Base-by-base conservation (phyloP, 2,329 filamentous ascomycete species). In the Alternaria sp. region DNA sequence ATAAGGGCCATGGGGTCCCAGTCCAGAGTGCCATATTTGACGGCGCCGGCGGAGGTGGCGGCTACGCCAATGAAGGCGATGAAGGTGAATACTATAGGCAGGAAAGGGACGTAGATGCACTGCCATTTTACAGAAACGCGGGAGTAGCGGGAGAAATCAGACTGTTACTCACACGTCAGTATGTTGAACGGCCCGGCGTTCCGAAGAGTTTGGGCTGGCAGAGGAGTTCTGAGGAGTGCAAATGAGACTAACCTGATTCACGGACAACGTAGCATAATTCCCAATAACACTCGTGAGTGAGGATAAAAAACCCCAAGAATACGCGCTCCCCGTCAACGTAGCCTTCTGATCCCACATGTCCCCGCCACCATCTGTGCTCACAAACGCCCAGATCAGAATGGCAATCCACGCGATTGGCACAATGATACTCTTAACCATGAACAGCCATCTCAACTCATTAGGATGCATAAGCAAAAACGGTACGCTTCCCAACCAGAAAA, bases 321-420 rank as follows among this genome's bases (percentile, higher is more conserved):
- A 86, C 36, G 79, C 75, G 17, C 79, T 79, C 0, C 84, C 84
- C 1, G 75, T 72, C 5, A 86, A 74, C 0, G 78, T 81, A 3
- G 80, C 67, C 21, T 77, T 79, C 51, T 83, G 79, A 21, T 76
- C 63, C 58, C 83, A 83, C 56, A 86, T 75, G 5, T 83, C 80
- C 0, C 73, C 74, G n/a, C 83, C 73, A 21, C 83, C 83, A 3
- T 84, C 83, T 50, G 85, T 84, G 4, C 80, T 78, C 2, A 83
- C 81, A 58, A 89, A 82, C 4, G 83, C 83, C 86, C 87, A 90
- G 44, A 86, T 84, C 67, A 90, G 79, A 23, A 87, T 87, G 2
- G 84, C 85, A 57, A 89, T 80, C 69, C 85, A 87, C 2, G 84
- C 82, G n/a, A 85, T 77, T 1, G 86, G 87, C 10, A 87, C 78